Evolutionary conservation across 495 filamentous ascomycete species (phyloP).

Genomic region (Talaromyces adpressus): DNA sequence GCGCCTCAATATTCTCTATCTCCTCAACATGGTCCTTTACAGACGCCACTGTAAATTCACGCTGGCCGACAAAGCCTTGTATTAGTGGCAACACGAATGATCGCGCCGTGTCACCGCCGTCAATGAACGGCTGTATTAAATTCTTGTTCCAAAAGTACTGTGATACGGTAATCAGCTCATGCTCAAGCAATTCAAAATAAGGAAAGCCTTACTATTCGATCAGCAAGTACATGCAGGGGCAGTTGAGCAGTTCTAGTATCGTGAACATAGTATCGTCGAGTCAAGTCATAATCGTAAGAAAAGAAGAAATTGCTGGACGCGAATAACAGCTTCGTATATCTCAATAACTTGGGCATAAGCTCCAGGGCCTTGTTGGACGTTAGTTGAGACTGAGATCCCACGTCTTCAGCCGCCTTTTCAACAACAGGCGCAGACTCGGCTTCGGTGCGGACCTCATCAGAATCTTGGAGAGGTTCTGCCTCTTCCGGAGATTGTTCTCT

Average conservation of each 20-base stretch:
- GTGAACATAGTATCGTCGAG: slow-evolving; percentile 51
- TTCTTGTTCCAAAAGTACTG: slow-evolving; percentile 89
- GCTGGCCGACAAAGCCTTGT: slow-evolving; percentile 92
- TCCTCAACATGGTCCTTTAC: slow-evolving; percentile 15
- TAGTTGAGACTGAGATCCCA: slow-evolving; percentile 23
- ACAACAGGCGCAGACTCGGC: slow-evolving; percentile 11
- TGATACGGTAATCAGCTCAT: slow-evolving; percentile 14
- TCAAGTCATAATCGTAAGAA: slow-evolving; percentile 87
- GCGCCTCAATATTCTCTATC: slow-evolving; percentile 13
- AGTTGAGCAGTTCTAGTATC: slow-evolving; percentile 30
- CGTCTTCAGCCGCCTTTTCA: slow-evolving; percentile 20
- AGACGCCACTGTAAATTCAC: slow-evolving; percentile 62
- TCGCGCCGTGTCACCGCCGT: slow-evolving; percentile 50
- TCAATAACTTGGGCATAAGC: slow-evolving; percentile 78
- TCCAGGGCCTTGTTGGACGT: slow-evolving; percentile 22
- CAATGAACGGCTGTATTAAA: slow-evolving; percentile 66
- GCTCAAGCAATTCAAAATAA: neutral
- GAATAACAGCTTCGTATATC: slow-evolving; percentile 74
- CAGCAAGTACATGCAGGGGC: slow-evolving; percentile 65
- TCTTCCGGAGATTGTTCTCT: neutral
- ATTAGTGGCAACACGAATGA: slow-evolving; percentile 73
- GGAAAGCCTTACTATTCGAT: slow-evolving; percentile 51
- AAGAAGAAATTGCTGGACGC: slow-evolving; percentile 83
- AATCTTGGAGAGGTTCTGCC: neutral
- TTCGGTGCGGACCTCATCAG: neutral